Conservation (phyloP, 2,329 filamentous ascomycete species). For the Fusarium fracticaudum region DNA sequence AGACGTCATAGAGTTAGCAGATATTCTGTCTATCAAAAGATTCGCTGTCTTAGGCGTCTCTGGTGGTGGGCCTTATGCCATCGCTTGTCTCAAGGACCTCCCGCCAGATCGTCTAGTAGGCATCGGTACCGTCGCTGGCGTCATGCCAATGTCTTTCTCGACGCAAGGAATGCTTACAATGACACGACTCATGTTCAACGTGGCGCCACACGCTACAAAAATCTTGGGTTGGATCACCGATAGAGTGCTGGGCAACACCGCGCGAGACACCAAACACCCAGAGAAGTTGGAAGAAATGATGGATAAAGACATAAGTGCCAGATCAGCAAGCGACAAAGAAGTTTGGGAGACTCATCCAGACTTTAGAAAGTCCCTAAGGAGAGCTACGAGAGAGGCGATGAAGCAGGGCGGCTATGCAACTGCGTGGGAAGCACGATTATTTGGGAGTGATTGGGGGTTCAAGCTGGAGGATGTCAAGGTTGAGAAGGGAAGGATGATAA, state of each 20-base stretch:
- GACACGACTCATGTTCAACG: constrained; percentile 6
- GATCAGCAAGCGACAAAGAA: constrained; percentile 5
- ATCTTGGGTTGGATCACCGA: constrained; percentile 13
- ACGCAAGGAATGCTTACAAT: constrained; percentile 22
- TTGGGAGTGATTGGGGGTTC: constrained; percentile 24
- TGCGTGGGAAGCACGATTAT: constrained; percentile 21
- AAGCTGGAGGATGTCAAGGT: constrained; percentile 18
- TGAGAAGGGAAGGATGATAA: constrained; percentile 17
- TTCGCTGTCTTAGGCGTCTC: constrained; percentile 19
- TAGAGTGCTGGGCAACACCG: neutral
- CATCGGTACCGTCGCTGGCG: constrained; percentile 5
- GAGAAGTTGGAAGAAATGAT: constrained; percentile 13
- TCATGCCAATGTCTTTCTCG: constrained; percentile 22
- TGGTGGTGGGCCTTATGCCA: constrained; percentile 22
- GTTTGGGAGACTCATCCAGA: neutral
- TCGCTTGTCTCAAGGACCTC: constrained; percentile 17
- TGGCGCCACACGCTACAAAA: constrained; percentile 7
- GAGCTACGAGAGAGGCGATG: constrained; percentile 4
- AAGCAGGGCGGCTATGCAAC: constrained; percentile 14
- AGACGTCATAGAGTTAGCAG: neutral
- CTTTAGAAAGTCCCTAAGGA: neutral
- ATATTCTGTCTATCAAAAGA: neutral
- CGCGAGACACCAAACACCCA: constrained; percentile 15
- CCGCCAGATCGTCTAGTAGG: neutral
- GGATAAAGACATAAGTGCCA: constrained; percentile 9